A percentile compares a stretch with the other conserved stretches of the same genome.
These are phyloP conservation scores for Suillus cothurnatus DNA, from an alignment of 768 basidiomycete genomes.

Conservation along the genomic window DNA sequence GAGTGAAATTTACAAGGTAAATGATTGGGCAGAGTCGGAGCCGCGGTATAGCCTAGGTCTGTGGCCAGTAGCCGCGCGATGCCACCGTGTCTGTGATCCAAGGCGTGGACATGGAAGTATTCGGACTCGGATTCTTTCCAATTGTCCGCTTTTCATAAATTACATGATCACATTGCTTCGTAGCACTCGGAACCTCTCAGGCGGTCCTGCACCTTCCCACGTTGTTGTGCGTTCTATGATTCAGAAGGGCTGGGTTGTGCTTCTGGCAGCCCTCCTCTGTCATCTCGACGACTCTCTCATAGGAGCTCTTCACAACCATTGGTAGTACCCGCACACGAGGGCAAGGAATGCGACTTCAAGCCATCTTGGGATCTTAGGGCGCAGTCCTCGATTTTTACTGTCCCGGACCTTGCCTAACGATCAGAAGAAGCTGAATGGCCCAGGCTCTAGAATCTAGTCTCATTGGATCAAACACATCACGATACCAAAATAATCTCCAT, in stretches of 20 bases:
- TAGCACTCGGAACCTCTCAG: not conserved
- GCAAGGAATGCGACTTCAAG: constrained; percentile 83
- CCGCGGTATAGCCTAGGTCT: no score
- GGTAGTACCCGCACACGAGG: not conserved
- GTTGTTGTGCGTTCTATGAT: not conserved
- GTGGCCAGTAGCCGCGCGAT: no score
- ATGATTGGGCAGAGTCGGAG: no score
- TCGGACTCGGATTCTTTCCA: no score
- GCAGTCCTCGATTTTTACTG: constrained; percentile 58
- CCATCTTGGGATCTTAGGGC: constrained; percentile 77
- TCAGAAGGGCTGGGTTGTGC: not conserved
- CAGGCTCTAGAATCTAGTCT: not conserved
- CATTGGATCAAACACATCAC: not conserved
- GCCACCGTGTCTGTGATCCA: no score
- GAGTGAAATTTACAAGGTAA: no score
- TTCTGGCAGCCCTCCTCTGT: not conserved
- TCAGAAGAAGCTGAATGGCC: not conserved
- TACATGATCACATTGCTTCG: no score
- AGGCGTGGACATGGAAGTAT: no score
- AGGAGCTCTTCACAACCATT: not conserved
- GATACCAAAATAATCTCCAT: not conserved
- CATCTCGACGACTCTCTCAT: not conserved
- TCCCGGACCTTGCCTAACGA: not conserved
- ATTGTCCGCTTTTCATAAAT: no score
- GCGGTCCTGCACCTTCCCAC: not conserved